phyloP scores from a whole-genome alignment of 2,329 filamentous ascomycete species.

The Stachybotrys chlorohalonatus region DNA sequence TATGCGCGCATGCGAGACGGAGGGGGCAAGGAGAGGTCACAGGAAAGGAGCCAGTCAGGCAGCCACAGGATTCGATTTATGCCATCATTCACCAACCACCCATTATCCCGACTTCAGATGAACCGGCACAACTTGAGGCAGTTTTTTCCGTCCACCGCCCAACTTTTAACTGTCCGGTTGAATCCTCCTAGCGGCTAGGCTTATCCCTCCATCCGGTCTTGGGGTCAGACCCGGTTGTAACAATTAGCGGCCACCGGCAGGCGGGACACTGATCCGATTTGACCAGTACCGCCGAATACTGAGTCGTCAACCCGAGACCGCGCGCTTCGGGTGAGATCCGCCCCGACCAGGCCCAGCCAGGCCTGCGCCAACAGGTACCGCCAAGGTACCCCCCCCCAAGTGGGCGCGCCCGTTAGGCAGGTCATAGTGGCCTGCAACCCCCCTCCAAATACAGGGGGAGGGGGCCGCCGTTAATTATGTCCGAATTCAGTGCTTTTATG shows the following conservation, averaged over 20 bases:
- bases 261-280: not conserved
- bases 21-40: not conserved
- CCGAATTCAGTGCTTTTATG: conserved; percentile 21
- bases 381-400: not conserved
- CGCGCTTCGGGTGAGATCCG: not conserved
- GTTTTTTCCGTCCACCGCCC: not conserved
- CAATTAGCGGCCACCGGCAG: not conserved
- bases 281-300: not conserved
- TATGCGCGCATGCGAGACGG: not conserved
- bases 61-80: not conserved
- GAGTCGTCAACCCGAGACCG: not conserved
- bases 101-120: not conserved
- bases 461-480: conserved; percentile 10
- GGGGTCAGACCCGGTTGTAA: not conserved
- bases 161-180: not conserved
- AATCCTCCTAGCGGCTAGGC: not conserved
- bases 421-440: not conserved
- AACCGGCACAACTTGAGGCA: not conserved
- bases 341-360: not conserved
- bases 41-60: not conserved
- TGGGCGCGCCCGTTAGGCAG: not conserved
- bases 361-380: not conserved
- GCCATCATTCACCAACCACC: not conserved
- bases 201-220: not conserved
- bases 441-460: not conserved